These are phyloP conservation scores for Trametes hirsuta DNA, from an alignment of 1,284 basidiomycete genomes.

Conservation along the genomic window DNA sequence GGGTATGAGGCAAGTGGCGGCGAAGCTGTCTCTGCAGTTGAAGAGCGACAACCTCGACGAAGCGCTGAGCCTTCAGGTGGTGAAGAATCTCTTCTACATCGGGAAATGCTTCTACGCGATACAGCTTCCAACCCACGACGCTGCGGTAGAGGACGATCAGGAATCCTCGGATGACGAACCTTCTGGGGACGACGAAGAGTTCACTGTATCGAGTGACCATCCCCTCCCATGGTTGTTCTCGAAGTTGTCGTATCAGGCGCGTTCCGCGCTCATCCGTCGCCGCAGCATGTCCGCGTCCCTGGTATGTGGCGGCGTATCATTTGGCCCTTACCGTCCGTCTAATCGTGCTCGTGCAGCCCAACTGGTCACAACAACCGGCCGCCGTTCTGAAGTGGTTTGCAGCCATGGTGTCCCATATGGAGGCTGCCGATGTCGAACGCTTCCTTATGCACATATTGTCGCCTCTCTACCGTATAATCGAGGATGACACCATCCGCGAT, in stretches of 20 bases:
- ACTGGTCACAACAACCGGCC: conserved; percentile 82
- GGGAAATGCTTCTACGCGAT: conserved; percentile 80
- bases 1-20: conserved; percentile 73
- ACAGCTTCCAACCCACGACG: conserved; percentile 29
- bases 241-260: conserved; percentile 87
- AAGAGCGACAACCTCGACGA: conserved; percentile 84
- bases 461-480: conserved; percentile 85
- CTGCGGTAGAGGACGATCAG: conserved; percentile 26
- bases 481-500: conserved; percentile 84
- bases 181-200: conserved; percentile 38
- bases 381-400: conserved; percentile 94
- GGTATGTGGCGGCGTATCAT: conserved; percentile 41
- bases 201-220: conserved; percentile 43
- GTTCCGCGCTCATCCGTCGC: conserved; percentile 71
- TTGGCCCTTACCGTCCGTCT: background rate
- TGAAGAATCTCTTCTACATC: conserved; percentile 94
- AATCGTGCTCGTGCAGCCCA: conserved; percentile 38
- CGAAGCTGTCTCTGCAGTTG: conserved; percentile 81
- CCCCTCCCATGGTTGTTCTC: conserved; percentile 94
- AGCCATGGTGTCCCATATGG: conserved; percentile 81
- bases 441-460: conserved; percentile 87
- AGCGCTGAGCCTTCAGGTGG: conserved; percentile 79
- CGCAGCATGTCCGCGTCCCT: conserved; percentile 52
- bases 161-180: conserved; percentile 34
- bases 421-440: conserved; percentile 53